Evolutionary conservation across 805 yeast genomes (phyloP).

Genomic region (Ogataea nonfermentans): DNA sequence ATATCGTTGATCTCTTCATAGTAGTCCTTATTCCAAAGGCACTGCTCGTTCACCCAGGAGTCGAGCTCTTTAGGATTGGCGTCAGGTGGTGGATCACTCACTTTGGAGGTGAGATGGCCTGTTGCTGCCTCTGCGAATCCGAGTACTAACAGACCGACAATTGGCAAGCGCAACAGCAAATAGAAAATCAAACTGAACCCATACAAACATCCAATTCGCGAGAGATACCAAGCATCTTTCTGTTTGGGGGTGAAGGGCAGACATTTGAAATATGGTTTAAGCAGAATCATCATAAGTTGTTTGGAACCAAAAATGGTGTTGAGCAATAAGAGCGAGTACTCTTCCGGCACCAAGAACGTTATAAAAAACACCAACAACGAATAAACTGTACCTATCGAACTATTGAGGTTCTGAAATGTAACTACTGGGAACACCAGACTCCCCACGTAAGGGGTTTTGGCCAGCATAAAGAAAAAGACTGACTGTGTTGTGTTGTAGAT

Average conservation of each 20-base stretch:
- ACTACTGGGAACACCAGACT: slow-evolving; percentile 39
- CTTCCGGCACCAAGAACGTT: slow-evolving; percentile 36
- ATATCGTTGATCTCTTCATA: slow-evolving; percentile 17
- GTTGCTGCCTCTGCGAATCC: slow-evolving; percentile 53
- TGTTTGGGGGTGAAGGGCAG: slow-evolving; percentile 44
- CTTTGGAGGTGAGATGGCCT: slow-evolving; percentile 53
- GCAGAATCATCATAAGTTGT: slow-evolving; percentile 43
- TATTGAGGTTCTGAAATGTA: slow-evolving; percentile 44
- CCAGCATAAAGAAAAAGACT: slow-evolving; percentile 33
- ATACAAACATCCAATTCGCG: slow-evolving; percentile 53
- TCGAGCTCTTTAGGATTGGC: slow-evolving; percentile 2
- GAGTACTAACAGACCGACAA: slow-evolving; percentile 45
- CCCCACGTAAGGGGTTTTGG: slow-evolving; percentile 44
- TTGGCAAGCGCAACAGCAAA: slow-evolving; percentile 42
- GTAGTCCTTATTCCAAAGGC: slow-evolving; percentile 20
- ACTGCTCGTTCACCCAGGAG: slow-evolving; percentile 17
- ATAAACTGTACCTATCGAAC: slow-evolving; percentile 45
- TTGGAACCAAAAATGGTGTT: slow-evolving; percentile 47
- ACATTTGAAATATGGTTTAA: slow-evolving; percentile 49
- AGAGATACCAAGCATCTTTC: slow-evolving; percentile 46
- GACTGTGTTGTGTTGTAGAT: slow-evolving; percentile 29
- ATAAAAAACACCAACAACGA: slow-evolving; percentile 39
- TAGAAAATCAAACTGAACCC: slow-evolving; percentile 54
- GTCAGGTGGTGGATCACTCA: slow-evolving; percentile 45
- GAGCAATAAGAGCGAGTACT: slow-evolving; percentile 37